phyloP scores from a whole-genome alignment of 495 filamentous ascomycete genomes.

The Alectoria sarmentosa region DNA sequence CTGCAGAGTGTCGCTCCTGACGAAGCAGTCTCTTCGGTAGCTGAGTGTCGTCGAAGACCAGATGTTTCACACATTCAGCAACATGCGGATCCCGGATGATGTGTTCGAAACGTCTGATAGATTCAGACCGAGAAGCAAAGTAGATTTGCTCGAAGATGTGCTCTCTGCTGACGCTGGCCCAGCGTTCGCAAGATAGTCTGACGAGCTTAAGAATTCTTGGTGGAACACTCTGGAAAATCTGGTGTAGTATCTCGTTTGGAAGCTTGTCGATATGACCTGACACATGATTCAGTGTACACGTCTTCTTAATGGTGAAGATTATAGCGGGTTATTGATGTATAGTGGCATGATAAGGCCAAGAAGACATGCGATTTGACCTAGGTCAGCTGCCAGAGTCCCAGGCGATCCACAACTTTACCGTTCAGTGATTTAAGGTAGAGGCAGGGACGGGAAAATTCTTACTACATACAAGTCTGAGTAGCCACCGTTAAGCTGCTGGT shows the following conservation, averaged over 20 bases:
- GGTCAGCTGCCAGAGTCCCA: not conserved
- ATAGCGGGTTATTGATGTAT: not conserved
- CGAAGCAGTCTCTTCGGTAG: not conserved
- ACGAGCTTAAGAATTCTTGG: not conserved
- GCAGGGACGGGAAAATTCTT: not conserved
- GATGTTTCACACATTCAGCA: not conserved
- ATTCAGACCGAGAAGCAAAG: not conserved
- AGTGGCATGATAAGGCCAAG: not conserved
- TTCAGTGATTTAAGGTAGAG: not conserved
- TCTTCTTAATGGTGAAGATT: not conserved
- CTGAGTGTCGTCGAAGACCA: constrained; percentile 2
- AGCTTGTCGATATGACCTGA: not conserved
- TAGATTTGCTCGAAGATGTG: not conserved
- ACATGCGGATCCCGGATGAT: not conserved
- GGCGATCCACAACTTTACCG: not conserved
- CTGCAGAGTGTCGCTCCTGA: not conserved
- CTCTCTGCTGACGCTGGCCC: not conserved
- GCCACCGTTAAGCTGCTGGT: not conserved
- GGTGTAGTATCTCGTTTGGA: not conserved
- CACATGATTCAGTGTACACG: not conserved
- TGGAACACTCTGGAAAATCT: not conserved
- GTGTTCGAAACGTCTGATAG: not conserved
- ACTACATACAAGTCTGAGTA: not conserved
- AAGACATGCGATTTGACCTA: not conserved
- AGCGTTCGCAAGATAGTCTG: not conserved